phyloP scores from a whole-genome alignment of 768 basidiomycete genomes.

The Brasilioporus rufonigricans region DNA sequence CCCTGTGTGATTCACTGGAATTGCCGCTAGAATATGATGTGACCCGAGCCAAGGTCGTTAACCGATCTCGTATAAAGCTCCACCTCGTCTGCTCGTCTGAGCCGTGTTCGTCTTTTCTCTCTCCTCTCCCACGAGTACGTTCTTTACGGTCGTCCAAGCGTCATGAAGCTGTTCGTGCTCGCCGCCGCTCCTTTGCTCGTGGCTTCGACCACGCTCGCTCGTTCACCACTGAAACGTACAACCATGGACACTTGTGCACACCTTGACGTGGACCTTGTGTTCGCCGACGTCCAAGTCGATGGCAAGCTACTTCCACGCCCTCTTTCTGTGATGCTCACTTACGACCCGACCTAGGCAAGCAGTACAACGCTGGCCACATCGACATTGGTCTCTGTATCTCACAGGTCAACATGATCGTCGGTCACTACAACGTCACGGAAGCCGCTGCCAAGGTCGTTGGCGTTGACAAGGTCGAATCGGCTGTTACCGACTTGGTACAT shows the following conservation, averaged over 20 bases:
- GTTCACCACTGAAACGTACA: conserved; percentile 6
- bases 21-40: conserved; percentile 3
- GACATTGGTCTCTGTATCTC: conserved; percentile 31
- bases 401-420: conserved; percentile 23
- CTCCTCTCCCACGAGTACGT: too few relatives aligned
- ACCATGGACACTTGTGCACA: conserved; percentile 16
- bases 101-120: background rate
- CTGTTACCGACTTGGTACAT: conserved; percentile 25
- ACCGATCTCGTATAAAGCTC: conserved; percentile 14
- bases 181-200: conserved; percentile 19
- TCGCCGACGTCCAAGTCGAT: conserved; percentile 11
- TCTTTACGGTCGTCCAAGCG: background rate
- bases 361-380: conserved; percentile 25
- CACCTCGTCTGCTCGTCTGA: background rate
- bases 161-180: conserved; percentile 17
- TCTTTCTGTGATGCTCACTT: too few relatives aligned
- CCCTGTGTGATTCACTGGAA: background rate
- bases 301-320: conserved; percentile 1
- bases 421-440: conserved; percentile 21
- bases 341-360: conserved; percentile 11
- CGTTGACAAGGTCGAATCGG: conserved; percentile 17
- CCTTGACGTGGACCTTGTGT: conserved; percentile 14
- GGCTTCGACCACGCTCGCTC: conserved; percentile 16
- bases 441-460: conserved; percentile 25
- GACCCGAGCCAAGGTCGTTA: conserved; percentile 3